Evolutionary conservation across 2,329 filamentous ascomycete genomes (phyloP).

Genomic region (Ophiosphaerella herpotricha): DNA sequence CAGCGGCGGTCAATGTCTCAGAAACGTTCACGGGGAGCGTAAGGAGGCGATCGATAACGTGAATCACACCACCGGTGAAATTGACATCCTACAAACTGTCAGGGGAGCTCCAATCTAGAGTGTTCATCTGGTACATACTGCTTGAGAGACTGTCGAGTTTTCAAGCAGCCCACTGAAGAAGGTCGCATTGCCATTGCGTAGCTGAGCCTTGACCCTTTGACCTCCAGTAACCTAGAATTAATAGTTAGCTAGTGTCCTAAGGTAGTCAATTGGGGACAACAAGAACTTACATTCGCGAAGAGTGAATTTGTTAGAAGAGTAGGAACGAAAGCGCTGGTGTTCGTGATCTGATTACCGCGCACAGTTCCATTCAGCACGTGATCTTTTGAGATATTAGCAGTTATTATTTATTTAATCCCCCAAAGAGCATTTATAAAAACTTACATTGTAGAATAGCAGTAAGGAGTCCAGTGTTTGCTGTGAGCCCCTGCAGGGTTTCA

Average conservation of each 20-base stretch:
- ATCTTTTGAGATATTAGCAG: constrained; percentile 31
- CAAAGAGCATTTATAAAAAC: not conserved
- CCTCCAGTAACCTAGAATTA: constrained; percentile 52
- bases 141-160: constrained; percentile 54
- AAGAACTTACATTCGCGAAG: constrained; percentile 57
- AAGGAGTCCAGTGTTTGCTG: constrained; percentile 39
- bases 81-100: constrained; percentile 44
- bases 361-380: constrained; percentile 63
- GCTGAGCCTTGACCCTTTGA: constrained; percentile 59
- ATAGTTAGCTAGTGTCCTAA: not conserved
- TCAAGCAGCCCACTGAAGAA: constrained; percentile 59
- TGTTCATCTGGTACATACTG: constrained; percentile 43
- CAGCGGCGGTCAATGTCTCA: constrained; percentile 39
- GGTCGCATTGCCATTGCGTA: constrained; percentile 49
- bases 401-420: too few relatives aligned
- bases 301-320: constrained; percentile 56
- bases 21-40: constrained; percentile 43
- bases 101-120: not conserved
- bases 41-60: constrained; percentile 53
- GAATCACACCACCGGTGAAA: constrained; percentile 53
- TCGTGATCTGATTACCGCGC: constrained; percentile 42
- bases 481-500: constrained; percentile 35
- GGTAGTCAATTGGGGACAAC: not conserved
- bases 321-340: constrained; percentile 51
- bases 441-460: constrained; percentile 55